Base-by-base conservation (phyloP, 441 rosid genomes). In the Jatropha multifida region DNA sequence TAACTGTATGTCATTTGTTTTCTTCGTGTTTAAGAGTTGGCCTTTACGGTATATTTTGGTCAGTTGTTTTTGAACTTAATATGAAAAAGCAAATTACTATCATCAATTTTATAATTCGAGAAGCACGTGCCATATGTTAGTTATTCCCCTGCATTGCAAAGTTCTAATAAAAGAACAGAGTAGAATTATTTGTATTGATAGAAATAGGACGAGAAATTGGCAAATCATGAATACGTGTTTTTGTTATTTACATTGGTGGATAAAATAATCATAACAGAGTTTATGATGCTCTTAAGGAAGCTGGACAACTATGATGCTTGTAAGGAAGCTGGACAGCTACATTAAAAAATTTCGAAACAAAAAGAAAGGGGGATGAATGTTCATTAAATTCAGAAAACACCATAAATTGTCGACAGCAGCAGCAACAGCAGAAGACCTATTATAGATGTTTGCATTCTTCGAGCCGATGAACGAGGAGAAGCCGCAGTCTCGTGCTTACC, bases 401-500 rank as follows among this genome's bases (percentile, higher is more conserved):
- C 42, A 13, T 49, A 73, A 76, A 77, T 6, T 10, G 83, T 40
- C 32, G 32, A 32, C 32, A 32, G 32, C 32, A 80, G 26, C 1
- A 75, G 37, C 58, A 76, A 62, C 23, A 77, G 37, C 5, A 74
- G 0, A 69, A 85, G 62, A 44, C 71, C 62, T 62, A 75, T 13
- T 6, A 61, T 60, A 3, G 77, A 46, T 60, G 55, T 41, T 51
- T 63, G 75, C 13, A 55, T 65, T 75, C 77, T 79, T 65, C 64
- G 78, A 4, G 81, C 82, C 2, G 58, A 67, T 1, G 78, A 68
- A 17, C 73, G 42, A 4, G 48, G 7, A 8, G 83, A 46, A 8
- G 81, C 63, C 23, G 20, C 38, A 9, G 48, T 61, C 75, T 81
- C 85, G 2, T 87, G 91, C 62, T 76, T 88, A 10, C 80, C 78